These are phyloP conservation scores for Pichia sp. DNA, from an alignment of 1,139 yeast genomes.

Conservation along the genomic window DNA sequence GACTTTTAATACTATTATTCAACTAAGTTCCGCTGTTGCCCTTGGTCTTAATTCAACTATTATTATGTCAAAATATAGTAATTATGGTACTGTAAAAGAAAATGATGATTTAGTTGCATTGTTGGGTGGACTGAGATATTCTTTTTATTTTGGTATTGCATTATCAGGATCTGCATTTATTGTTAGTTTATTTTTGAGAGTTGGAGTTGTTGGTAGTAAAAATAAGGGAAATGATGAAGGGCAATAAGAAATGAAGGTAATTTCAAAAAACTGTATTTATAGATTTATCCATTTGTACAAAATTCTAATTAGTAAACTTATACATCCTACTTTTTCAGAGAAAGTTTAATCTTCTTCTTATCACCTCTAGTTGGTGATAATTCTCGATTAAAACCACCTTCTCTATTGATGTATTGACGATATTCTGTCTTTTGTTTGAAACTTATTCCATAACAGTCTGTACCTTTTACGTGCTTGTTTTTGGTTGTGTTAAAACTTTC, in stretches of 20 bases:
- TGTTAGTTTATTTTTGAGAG: slow-evolving; percentile 32
- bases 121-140: slow-evolving; percentile 34
- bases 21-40: slow-evolving; percentile 37
- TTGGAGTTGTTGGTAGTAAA: slow-evolving; percentile 32
- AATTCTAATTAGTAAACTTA: too few species aligned
- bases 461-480: slow-evolving; percentile 50
- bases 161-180: slow-evolving; percentile 30
- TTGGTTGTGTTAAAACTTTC: slow-evolving; percentile 56
- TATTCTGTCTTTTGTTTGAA: slow-evolving; percentile 41
- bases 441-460: slow-evolving; percentile 43
- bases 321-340: slow-evolving; percentile 8
- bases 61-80: slow-evolving; percentile 30
- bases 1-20: slow-evolving; percentile 38
- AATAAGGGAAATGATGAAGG: background rate
- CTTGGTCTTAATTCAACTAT: slow-evolving; percentile 37
- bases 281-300: background rate
- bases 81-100: slow-evolving; percentile 28
- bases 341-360: slow-evolving; percentile 14
- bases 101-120: slow-evolving; percentile 22
- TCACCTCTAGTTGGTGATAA: slow-evolving; percentile 43
- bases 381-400: slow-evolving; percentile 55
- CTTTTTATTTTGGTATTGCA: slow-evolving; percentile 38
- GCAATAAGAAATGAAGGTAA: too few species aligned
- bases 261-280: too few species aligned
- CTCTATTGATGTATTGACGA: slow-evolving; percentile 64